These are phyloP conservation scores for Penstemon newberryi DNA, from an alignment of 257 asterid genomes.

Conservation along the genomic window DNA sequence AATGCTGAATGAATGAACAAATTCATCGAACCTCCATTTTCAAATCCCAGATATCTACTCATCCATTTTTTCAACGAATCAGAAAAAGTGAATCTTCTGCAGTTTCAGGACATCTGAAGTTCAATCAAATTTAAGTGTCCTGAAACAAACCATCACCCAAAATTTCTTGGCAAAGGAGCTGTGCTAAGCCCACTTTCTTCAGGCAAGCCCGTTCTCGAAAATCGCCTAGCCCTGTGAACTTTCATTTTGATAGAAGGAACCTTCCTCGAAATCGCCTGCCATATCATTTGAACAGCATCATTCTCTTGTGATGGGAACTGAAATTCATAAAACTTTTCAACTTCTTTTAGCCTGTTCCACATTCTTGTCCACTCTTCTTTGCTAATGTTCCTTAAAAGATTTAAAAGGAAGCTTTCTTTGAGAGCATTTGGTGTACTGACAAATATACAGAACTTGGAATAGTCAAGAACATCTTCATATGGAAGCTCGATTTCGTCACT, in stretches of 20 bases:
- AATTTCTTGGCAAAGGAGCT: slow-evolving; percentile 40
- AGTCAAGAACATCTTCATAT: slow-evolving; percentile 56
- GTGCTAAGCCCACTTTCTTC: slow-evolving; percentile 10
- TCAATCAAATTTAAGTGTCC: not conserved
- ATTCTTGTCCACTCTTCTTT: slow-evolving; percentile 54
- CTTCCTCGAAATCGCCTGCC: slow-evolving; percentile 54
- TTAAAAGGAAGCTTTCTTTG: slow-evolving; percentile 40
- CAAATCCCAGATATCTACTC: not conserved
- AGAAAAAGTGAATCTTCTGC: not conserved
- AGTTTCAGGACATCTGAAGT: not conserved
- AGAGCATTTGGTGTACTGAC: slow-evolving; percentile 50
- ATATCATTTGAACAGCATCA: slow-evolving; percentile 66
- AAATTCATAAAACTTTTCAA: slow-evolving; percentile 43
- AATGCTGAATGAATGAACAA: slow-evolving; percentile 34
- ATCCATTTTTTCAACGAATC: slow-evolving; percentile 10
- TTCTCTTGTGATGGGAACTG: slow-evolving; percentile 51
- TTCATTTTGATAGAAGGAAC: slow-evolving; percentile 42
- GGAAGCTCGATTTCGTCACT: slow-evolving; percentile 69
- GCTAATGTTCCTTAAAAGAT: slow-evolving; percentile 42
- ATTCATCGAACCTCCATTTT: slow-evolving; percentile 16
- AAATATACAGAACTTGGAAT: slow-evolving; percentile 50
- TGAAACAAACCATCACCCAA: slow-evolving; percentile 18
- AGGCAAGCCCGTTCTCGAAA: not conserved
- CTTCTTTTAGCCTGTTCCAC: slow-evolving; percentile 55
- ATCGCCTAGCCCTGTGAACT: slow-evolving; percentile 36